Conservation (phyloP, 1,139 yeast genomes). For the Citeromyces hawaiiensis region DNA sequence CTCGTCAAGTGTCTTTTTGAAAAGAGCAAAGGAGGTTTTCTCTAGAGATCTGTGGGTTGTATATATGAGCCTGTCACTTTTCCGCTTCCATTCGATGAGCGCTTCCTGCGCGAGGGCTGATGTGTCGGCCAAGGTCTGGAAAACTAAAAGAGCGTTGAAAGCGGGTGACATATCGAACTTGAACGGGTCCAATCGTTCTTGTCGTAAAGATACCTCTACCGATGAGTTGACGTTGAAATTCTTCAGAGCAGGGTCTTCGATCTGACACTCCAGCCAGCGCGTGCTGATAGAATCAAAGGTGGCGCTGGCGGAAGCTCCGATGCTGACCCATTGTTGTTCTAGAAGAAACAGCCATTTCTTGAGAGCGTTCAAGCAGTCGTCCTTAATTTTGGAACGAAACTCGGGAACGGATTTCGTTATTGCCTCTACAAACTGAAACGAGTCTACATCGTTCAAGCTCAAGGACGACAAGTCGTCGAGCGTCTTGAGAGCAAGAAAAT, state of each 20-base stretch:
- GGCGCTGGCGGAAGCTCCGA: constrained; percentile 47
- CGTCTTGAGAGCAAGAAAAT: constrained; percentile 78
- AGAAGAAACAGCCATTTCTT: constrained; percentile 58
- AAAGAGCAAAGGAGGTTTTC: not conserved
- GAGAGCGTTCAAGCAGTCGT: constrained; percentile 64
- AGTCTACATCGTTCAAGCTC: constrained; percentile 58
- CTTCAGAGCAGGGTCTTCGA: constrained; percentile 28
- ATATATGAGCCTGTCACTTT: not conserved
- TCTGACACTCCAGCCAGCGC: constrained; percentile 37
- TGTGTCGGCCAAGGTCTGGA: constrained; percentile 27
- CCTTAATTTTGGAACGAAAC: constrained; percentile 60
- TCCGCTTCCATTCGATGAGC: not conserved
- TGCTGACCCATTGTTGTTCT: constrained; percentile 45
- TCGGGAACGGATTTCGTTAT: constrained; percentile 69
- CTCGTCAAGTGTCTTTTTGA: not conserved
- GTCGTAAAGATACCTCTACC: constrained; percentile 37
- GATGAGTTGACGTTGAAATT: constrained; percentile 74
- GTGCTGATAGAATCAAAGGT: constrained; percentile 41
- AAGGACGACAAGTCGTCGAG: constrained; percentile 61
- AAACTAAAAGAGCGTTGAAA: constrained; percentile 75
- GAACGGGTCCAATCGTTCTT: constrained; percentile 17
- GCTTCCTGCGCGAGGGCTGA: not conserved
- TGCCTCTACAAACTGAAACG: constrained; percentile 63
- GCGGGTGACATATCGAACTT: constrained; percentile 54
- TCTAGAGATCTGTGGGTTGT: not conserved